Base-by-base conservation (phyloP, 2,329 filamentous ascomycete species). In the Colletotrichum shisoi region DNA sequence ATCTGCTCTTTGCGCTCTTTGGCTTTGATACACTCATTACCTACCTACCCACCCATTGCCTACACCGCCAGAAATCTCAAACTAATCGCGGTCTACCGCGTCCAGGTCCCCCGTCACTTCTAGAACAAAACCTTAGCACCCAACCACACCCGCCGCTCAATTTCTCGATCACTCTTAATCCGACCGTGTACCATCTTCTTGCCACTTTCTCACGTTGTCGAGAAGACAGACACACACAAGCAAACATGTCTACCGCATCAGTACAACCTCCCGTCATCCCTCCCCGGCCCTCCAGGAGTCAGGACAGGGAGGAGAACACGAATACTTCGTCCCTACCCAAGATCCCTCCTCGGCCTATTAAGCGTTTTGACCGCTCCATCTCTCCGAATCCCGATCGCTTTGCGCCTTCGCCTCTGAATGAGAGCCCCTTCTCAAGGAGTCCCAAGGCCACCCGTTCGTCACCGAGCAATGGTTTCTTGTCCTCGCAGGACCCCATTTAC, bases 321-420 rank as follows among this genome's bases (percentile, higher is more conserved):
- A 65, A 56, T 19, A 65, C 73, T 6, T 71, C 74, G 48, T 62
- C 73, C 49, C 79, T 87, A 48, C 93, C 94, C 69, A 87, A 86
- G 74, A 85, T 97, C 56, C 94, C 94, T 70, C 91, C 93, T 69
- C 91, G 94, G 70, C 94, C 94, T 4, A 71, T 77, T 59, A 89
- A 89, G 76, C 91, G 90, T 52, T 75, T 88, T 72, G 89, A 93
- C 71, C 91, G 93, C 77, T 92, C 92, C 37, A 77, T 89, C 69
- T 96, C 93, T 62, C 92, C 92, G 49, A 86, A 87, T 72, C 87
- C 89, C 72, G 90, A 92, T 73, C 89, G 89, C 73, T 97, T 91
- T 76, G 91, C 93, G 42, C 92, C 88, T 57, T 97, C 94, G 59
- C 94, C 94, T 9, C 83, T 97, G 73, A 95, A 94, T 76, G 91